Base-by-base conservation (phyloP, 192 early-diverging fungal species). In the Linnemannia hyalina region DNA sequence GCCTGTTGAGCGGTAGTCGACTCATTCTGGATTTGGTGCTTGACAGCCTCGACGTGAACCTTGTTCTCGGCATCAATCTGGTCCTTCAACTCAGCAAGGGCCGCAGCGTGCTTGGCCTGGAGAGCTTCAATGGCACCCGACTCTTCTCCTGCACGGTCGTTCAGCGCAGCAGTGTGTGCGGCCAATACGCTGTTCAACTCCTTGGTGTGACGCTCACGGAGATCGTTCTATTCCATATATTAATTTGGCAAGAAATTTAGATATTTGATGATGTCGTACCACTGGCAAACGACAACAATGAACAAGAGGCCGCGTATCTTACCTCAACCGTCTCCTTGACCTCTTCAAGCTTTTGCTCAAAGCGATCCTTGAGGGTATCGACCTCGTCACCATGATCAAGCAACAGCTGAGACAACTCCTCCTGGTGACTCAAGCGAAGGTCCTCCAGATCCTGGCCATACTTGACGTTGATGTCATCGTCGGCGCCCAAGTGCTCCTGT, bases 111-210 rank as follows among this genome's bases (percentile, higher is more conserved):
- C n/a, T 82, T 80, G 54, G 70, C 68, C 46, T 81, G 81, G n/a
- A 89, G 52, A 5, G 74, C 77, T 41, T 74, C 76, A 54, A 89
- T 75, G 4, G 75, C 79, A 47, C 79, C 84, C 26, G 84, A 86
- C 44, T 86, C 84, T 16, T 60, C 84, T 38, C 84, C 84, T 41
- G 84, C 84, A 38, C 84, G 84, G 16, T 86, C 84, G 46, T 86
- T 81, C 23, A 86, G 52, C 29, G 79, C 44, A 18, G 79, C 75
- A 29, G 84, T 86, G 42, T 81, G 87, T n/a, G 81, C 87, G 23
- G 81, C 69, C 46, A 82, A 71, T 13, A 78, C 42, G 11, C 76
- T 46, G 32, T 77, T 80, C 49, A 81, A 32, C 46, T 83, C 78
- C 47, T 84, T 79, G 23, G 75, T 75, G 70, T 80, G 78, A 22